These are phyloP conservation scores for Neotropicomus parvogracilis DNA, from an alignment of 1,284 basidiomycete genomes.

Conservation along the genomic window DNA sequence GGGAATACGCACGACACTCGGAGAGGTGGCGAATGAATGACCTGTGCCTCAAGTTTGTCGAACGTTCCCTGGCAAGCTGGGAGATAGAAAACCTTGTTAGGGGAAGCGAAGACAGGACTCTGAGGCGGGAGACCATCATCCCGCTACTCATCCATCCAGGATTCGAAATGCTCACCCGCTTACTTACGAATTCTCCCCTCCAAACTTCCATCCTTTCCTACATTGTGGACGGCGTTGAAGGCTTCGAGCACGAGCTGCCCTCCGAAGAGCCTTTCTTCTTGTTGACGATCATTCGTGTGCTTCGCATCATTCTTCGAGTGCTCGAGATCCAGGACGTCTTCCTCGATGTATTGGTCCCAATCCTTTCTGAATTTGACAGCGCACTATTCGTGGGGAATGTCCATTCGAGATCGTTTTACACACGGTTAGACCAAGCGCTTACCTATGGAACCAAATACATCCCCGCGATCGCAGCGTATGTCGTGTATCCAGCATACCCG, in stretches of 20 bases:
- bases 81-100: slow-evolving; percentile 67
- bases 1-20: slow-evolving; percentile 72
- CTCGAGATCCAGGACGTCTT: slow-evolving; percentile 88
- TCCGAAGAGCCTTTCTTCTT: slow-evolving; percentile 70
- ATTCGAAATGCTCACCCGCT: slow-evolving; percentile 78
- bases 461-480: slow-evolving; percentile 81
- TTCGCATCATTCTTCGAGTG: slow-evolving; percentile 81
- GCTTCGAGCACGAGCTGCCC: slow-evolving; percentile 68
- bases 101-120: slow-evolving; percentile 45
- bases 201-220: slow-evolving; percentile 74
- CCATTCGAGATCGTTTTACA: slow-evolving; percentile 66
- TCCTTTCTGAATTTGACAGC: slow-evolving; percentile 65
- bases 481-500: slow-evolving; percentile 67
- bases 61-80: slow-evolving; percentile 78
- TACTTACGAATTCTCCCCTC: slow-evolving; percentile 72
- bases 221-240: slow-evolving; percentile 72
- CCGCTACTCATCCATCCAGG: slow-evolving; percentile 78
- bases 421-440: slow-evolving; percentile 76
- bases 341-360: slow-evolving; percentile 82
- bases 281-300: slow-evolving; percentile 72
- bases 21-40: slow-evolving; percentile 90
- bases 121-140: slow-evolving; percentile 51
- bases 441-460: slow-evolving; percentile 75
- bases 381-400: slow-evolving; percentile 50
- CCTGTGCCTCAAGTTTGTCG: slow-evolving; percentile 80